These are phyloP conservation scores for Asclepias syriaca DNA, from an alignment of 257 asterid species.

Conservation along the genomic window DNA sequence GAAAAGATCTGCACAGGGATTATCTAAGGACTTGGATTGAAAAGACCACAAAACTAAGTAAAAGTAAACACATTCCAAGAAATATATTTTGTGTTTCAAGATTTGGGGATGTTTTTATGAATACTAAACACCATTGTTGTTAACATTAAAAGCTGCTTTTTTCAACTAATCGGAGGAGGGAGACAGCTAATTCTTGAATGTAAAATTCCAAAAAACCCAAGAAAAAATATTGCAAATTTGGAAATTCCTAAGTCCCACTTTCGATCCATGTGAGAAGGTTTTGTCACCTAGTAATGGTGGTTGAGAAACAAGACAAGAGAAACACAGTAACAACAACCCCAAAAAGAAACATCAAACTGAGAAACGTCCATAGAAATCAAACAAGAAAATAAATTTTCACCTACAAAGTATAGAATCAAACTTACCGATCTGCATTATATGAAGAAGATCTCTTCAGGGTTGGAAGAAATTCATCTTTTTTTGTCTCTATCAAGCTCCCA, in stretches of 20 bases:
- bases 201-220: too few species aligned
- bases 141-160: not conserved
- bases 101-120: not conserved
- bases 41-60: not conserved
- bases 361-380: constrained; percentile 1
- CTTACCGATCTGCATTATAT: constrained; percentile 69
- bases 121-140: not conserved
- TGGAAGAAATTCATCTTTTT: constrained; percentile 47
- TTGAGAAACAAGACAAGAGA: not conserved
- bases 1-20: not conserved
- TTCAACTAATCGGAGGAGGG: not conserved
- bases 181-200: not conserved
- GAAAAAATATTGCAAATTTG: too few species aligned
- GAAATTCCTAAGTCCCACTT: not conserved
- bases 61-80: not conserved
- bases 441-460: constrained; percentile 64
- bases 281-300: not conserved
- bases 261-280: not conserved
- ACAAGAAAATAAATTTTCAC: not conserved
- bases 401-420: not conserved
- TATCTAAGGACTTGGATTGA: not conserved
- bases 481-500: constrained; percentile 61
- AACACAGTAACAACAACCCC: not conserved
- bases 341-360: not conserved
- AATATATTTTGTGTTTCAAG: not conserved